Percentiles rank a stretch among this genome's conserved stretches.
phyloP scores from a whole-genome alignment of 352 stramenopile genomes.

The Phytopythium mirpurense region DNA sequence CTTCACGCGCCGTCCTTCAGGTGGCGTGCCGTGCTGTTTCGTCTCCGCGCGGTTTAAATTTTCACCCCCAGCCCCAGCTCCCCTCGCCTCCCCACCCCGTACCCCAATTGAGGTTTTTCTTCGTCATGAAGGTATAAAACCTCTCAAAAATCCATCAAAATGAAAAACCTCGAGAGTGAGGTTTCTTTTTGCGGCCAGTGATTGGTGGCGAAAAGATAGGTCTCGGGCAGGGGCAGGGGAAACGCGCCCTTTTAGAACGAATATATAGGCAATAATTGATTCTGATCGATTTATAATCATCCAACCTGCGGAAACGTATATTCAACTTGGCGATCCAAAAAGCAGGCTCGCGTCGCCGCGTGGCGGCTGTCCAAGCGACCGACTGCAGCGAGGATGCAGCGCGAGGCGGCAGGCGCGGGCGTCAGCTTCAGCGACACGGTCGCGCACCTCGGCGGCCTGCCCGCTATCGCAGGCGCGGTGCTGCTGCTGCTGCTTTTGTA shows the following conservation, averaged over 20 bases:
- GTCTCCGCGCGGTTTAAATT: constrained; percentile 3
- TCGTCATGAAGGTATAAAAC: not conserved
- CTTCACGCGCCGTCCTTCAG: not conserved
- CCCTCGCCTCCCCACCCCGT: not conserved
- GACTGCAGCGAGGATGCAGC: not conserved
- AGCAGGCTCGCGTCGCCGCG: constrained; percentile 9
- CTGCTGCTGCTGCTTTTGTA: constrained; percentile 31
- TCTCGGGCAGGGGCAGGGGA: constrained; percentile 43
- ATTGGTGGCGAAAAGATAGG: constrained; percentile 55
- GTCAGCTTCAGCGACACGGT: constrained; percentile 43
- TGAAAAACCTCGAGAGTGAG: constrained; percentile 9
- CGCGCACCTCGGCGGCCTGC: constrained; percentile 30
- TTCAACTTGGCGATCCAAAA: constrained; percentile 14
- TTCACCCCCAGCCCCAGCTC: constrained; percentile 2
- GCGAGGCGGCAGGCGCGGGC: not conserved
- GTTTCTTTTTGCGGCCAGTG: constrained; percentile 17
- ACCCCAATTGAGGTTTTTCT: constrained; percentile 6
- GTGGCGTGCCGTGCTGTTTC: not conserved
- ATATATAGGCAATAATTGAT: constrained; percentile 4
- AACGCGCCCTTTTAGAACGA: constrained; percentile 1
- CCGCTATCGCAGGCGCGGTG: constrained; percentile 19
- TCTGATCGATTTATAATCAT: too few species aligned
- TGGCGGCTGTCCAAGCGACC: not conserved
- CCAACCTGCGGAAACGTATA: constrained; percentile 15
- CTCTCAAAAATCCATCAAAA: not conserved